A percentile compares a stretch with the other conserved stretches of the same genome.
These are phyloP conservation scores for Aspergillus bombycis DNA, from an alignment of 2,329 filamentous ascomycete species.

Conservation along the genomic window DNA sequence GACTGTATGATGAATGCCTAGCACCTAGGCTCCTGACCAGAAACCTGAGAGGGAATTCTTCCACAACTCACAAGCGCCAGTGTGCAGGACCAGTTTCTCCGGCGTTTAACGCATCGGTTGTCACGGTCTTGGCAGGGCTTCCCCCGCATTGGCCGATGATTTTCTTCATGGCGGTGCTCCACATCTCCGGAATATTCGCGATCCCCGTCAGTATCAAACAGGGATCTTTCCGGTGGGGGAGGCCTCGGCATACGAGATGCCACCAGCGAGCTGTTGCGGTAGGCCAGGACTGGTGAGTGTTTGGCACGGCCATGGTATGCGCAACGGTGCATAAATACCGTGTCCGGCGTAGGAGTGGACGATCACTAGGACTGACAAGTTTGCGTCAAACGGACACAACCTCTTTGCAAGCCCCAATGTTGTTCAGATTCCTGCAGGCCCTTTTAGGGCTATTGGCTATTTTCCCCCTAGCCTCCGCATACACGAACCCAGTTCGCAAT, in stretches of 20 bases:
- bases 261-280: not conserved
- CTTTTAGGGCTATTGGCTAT: constrained; percentile 4
- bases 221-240: constrained; percentile 3
- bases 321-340: not conserved
- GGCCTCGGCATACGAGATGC: not conserved
- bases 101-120: not conserved
- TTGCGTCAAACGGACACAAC: no score
- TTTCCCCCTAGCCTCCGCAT: constrained; percentile 29
- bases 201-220: not conserved
- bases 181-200: not conserved
- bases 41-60: not conserved
- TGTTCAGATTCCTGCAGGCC: not conserved
- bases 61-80: not conserved
- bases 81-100: not conserved
- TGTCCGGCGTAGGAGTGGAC: not conserved
- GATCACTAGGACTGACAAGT: not conserved
- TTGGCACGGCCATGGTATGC: not conserved
- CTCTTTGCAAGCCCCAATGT: not conserved
- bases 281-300: not conserved
- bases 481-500: constrained; percentile 57
- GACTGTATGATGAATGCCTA: not conserved
- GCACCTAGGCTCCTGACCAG: not conserved
- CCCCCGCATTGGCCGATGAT: not conserved
- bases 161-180: not conserved
- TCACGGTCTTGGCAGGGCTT: not conserved